phyloP scores from a whole-genome alignment of 257 asterid species.

The Fraxinus pennsylvanica region DNA sequence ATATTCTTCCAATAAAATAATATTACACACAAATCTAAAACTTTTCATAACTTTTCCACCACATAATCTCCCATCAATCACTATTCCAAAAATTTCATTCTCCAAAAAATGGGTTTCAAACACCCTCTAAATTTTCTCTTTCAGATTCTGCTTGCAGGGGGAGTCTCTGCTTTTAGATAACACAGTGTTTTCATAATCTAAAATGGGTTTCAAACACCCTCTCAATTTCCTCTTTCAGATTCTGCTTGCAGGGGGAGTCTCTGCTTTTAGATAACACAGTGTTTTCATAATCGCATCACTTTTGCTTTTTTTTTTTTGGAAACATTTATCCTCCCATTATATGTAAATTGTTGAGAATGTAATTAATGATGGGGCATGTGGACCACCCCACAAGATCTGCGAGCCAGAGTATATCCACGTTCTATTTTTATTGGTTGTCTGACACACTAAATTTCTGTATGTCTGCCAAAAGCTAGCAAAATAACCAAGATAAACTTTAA shows the following conservation, averaged over 20 bases:
- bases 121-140: too few species aligned
- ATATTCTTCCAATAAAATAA: too few species aligned
- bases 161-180: too few species aligned
- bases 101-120: too few species aligned
- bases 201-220: too few species aligned
- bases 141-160: too few species aligned
- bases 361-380: constrained; percentile 12
- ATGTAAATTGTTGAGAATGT: background rate
- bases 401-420: constrained; percentile 4
- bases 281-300: background rate
- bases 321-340: constrained; percentile 9
- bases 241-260: too few species aligned
- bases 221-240: too few species aligned
- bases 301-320: constrained; percentile 7
- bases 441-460: background rate
- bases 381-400: constrained; percentile 13
- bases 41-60: too few species aligned
- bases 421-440: background rate
- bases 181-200: background rate
- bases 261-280: background rate
- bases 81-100: too few species aligned
- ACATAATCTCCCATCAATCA: too few species aligned
- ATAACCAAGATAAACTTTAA: constrained; percentile 3
- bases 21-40: too few species aligned
- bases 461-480: background rate